phyloP scores from a whole-genome alignment of 768 basidiomycete genomes.

The Zangia roseola region DNA sequence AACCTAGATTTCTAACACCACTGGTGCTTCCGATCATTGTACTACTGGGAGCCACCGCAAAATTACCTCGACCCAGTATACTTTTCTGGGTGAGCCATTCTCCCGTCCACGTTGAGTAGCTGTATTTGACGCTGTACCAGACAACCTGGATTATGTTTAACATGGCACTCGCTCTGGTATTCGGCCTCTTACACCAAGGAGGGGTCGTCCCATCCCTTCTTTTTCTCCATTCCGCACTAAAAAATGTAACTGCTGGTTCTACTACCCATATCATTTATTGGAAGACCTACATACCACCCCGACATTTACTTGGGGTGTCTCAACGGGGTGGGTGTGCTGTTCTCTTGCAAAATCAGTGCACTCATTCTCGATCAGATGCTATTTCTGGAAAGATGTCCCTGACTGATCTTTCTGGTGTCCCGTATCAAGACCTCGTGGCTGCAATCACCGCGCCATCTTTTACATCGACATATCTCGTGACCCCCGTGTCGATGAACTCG shows the following conservation, averaged over 20 bases:
- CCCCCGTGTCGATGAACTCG: constrained; percentile 29
- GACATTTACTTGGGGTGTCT: constrained; percentile 33
- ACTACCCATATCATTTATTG: constrained; percentile 32
- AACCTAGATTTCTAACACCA: constrained; percentile 38
- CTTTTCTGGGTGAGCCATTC: constrained; percentile 33
- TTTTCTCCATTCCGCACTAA: constrained; percentile 29
- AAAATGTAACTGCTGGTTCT: background rate
- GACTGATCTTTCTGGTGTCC: constrained; percentile 32
- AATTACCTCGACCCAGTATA: constrained; percentile 25
- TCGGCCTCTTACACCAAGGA: constrained; percentile 40
- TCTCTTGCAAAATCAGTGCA: background rate
- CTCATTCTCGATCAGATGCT: constrained; percentile 22
- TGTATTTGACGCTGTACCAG: constrained; percentile 15
- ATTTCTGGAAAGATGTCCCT: constrained; percentile 19
- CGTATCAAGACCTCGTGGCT: constrained; percentile 15
- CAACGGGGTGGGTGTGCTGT: constrained; percentile 18
- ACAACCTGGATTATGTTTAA: constrained; percentile 31
- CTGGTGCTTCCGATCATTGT: constrained; percentile 35
- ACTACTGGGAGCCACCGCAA: constrained; percentile 27
- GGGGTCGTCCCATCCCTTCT: constrained; percentile 41
- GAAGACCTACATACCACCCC: constrained; percentile 42
- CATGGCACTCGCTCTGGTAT: constrained; percentile 27
- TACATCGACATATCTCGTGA: constrained; percentile 26
- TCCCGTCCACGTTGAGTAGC: background rate
- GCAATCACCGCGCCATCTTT: constrained; percentile 13